Evolutionary conservation across 768 basidiomycete species (phyloP).

Genomic region (Amanita brunnescens): DNA sequence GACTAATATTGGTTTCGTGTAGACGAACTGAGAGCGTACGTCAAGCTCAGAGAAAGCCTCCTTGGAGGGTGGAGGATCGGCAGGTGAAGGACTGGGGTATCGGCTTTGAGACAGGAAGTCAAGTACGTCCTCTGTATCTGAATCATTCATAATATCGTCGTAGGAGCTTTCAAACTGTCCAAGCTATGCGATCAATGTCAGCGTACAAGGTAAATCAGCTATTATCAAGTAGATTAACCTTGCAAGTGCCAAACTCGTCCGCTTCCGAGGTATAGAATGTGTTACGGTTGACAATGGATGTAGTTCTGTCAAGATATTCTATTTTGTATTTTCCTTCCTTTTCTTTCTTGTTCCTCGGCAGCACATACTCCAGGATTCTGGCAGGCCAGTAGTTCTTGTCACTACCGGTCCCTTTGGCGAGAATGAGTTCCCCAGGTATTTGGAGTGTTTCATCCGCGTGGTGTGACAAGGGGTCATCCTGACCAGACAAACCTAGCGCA

Average conservation of each 20-base stretch:
- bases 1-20: slow-evolving; percentile 52
- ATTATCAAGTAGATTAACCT: slow-evolving; percentile 25
- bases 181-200: slow-evolving; percentile 26
- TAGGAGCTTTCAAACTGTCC: slow-evolving; percentile 46
- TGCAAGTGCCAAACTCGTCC: slow-evolving; percentile 54
- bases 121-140: slow-evolving; percentile 21
- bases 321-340: slow-evolving; percentile 39
- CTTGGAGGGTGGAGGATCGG: slow-evolving; percentile 31
- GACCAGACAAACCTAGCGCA: slow-evolving; percentile 7
- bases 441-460: slow-evolving; percentile 38
- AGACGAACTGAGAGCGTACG: slow-evolving; percentile 53
- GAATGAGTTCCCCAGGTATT: slow-evolving; percentile 61
- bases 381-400: slow-evolving; percentile 58
- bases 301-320: slow-evolving; percentile 48
- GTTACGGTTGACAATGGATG: slow-evolving; percentile 32
- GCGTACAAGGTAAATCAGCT: neutral
- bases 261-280: slow-evolving; percentile 53
- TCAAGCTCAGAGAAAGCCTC: slow-evolving; percentile 38
- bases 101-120: slow-evolving; percentile 14
- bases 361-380: slow-evolving; percentile 41
- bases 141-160: slow-evolving; percentile 30
- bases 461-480: slow-evolving; percentile 29
- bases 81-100: slow-evolving; percentile 32
- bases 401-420: slow-evolving; percentile 37
- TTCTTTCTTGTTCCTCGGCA: slow-evolving; percentile 30